Conservation (phyloP, 192 early-diverging fungal species). For the Diversispora epigaea region DNA sequence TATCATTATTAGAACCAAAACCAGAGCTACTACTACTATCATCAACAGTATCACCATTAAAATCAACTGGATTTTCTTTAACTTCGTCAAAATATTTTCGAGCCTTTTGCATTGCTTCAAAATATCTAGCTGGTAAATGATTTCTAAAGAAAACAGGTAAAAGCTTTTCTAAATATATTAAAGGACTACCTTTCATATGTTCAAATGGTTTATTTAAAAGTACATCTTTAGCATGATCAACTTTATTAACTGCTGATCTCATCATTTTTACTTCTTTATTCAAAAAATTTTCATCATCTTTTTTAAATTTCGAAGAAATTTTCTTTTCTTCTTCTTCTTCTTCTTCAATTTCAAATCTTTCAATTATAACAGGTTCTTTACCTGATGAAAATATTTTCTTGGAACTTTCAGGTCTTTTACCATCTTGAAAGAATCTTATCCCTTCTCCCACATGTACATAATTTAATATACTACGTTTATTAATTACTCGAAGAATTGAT, state of each 20-base stretch:
- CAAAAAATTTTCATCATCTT: no score
- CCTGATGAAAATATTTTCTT: not conserved
- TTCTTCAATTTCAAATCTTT: not conserved
- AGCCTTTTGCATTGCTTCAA: not conserved
- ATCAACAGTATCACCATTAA: no score
- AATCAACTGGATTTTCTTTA: no score
- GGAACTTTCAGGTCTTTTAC: not conserved
- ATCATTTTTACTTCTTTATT: no score
- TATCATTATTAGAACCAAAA: no score
- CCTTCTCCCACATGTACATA: constrained; percentile 11
- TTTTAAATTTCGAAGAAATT: no score
- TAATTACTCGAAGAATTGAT: constrained; percentile 12
- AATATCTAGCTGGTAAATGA: not conserved
- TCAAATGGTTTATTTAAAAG: not conserved
- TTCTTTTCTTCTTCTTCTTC: not conserved
- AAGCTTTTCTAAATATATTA: not conserved
- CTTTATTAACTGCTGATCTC: no score
- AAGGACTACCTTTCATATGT: not conserved
- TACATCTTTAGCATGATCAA: not conserved
- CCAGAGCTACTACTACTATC: no score
- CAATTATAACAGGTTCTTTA: not conserved
- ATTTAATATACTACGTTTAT: not conserved
- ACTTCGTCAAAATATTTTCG: not conserved
- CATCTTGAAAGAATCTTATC: constrained; percentile 14
- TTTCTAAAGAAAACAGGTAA: not conserved